Evolutionary conservation across 1,139 yeast genomes (phyloP), one percentile per base, ranked within the genome.

Genomic region (Candida tunisiensis): DNA sequence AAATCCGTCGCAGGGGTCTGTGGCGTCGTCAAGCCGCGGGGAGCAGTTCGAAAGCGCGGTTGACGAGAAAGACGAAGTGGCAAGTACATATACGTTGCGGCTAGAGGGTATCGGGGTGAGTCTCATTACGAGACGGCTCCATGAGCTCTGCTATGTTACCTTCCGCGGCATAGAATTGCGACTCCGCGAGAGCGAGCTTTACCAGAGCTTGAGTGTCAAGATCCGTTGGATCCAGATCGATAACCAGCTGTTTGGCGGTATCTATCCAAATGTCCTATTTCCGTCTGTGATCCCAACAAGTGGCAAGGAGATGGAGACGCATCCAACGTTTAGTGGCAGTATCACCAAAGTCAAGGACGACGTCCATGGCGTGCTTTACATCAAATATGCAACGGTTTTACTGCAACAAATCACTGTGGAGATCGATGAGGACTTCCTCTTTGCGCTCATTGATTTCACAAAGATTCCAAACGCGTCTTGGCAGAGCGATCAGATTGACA

Each of bases 211-310:
- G 29, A 73, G 91, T 37, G 56, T 75, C 50, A 83, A 83, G 44
- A 53, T 85, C 42, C 85, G 85, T 45, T 91, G 98, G 98, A 58
- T 88, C 23, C 99, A 91, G 49, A 63, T 85, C 29, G 98, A 91
- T 47, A 88, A 91, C 43, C 94, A 83, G 45, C 53, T 88, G 23
- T 80, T 72, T 47, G 93, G 94, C 1, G 80, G 93, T 8, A 67
- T 77, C 3, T 88, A 69, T 53, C 96, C 95, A 5, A 88, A 85
- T 31, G 60, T 88, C 13, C 42, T 88, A n/a, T 91, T 80, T 47
- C 99, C 99, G 2, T 74, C 85, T 6, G 83, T 82, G 8, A 69
- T 91, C 26, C 93, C 95, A 1, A 79, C 80, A 41, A 73, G 83
- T 0, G 71, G 77, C 2, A 69, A 69, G 35, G 98, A 88, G 41